Percentiles rank a stretch among this genome's conserved stretches.
Evolutionary conservation across 805 yeast genomes (phyloP).

Genomic region (Metschnikowia noctiluminum): DNA sequence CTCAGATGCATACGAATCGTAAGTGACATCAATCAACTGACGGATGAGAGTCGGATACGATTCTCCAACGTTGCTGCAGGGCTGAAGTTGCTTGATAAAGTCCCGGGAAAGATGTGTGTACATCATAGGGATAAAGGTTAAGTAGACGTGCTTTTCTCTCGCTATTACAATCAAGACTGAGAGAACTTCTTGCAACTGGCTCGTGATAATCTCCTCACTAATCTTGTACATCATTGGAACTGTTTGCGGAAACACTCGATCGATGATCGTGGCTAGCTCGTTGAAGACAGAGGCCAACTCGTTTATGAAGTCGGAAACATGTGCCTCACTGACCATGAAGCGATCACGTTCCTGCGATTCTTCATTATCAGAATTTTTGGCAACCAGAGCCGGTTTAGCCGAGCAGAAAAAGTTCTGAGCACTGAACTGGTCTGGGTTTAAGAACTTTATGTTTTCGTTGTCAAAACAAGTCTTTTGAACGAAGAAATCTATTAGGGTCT

Average conservation of each 20-base stretch:
- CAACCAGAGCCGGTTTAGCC: background rate
- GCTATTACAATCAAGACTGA: slow-evolving; percentile 27
- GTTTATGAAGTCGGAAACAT: slow-evolving; percentile 23
- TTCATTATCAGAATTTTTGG: slow-evolving; percentile 2
- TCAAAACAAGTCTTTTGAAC: slow-evolving; percentile 42
- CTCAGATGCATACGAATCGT: slow-evolving; percentile 39
- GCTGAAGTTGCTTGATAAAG: slow-evolving; percentile 25
- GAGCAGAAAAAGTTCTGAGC: slow-evolving; percentile 23
- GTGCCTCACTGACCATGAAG: slow-evolving; percentile 12
- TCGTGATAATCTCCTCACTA: slow-evolving; percentile 43
- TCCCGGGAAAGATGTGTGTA: slow-evolving; percentile 27
- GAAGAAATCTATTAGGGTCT: slow-evolving; percentile 42
- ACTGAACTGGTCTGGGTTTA: slow-evolving; percentile 28
- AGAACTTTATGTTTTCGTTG: slow-evolving; percentile 28
- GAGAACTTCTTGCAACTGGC: slow-evolving; percentile 35
- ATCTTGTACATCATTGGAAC: slow-evolving; percentile 48
- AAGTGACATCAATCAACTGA: slow-evolving; percentile 41
- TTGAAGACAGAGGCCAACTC: slow-evolving; percentile 37
- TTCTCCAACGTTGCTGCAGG: slow-evolving; percentile 37
- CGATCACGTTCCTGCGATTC: background rate
- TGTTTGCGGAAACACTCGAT: slow-evolving; percentile 41
- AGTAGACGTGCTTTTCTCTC: slow-evolving; percentile 27
- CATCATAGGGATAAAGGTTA: slow-evolving; percentile 38
- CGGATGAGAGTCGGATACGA: slow-evolving; percentile 28
- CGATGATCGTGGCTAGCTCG: slow-evolving; percentile 36